Base-by-base conservation (phyloP, 164 flowering plant species). In the Tinospora cordifolia region DNA sequence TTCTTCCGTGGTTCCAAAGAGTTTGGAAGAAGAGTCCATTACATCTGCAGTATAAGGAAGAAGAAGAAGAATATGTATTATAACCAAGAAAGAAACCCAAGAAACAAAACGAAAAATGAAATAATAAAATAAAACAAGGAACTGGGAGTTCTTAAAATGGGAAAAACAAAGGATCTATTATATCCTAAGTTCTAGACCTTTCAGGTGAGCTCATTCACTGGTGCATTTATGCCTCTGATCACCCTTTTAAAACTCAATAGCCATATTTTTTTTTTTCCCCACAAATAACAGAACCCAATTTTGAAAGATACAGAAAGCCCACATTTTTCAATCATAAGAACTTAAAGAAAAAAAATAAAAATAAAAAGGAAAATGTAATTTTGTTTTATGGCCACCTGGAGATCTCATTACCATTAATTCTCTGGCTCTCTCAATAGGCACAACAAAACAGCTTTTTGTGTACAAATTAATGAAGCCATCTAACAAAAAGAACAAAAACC, bases 1-100 rank as follows among this genome's bases (percentile, higher is more conserved):
- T 71, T 83, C 85, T 75, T 84, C 86, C 66, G 69, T 22, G 39
- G 57, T 76, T 63, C 82, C 83, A 54, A 59, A 17, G 75, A 77
- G 69, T 60, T 80, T 69, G 75, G 84, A 76, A 68, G 86, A 79
- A 69, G 85, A 49, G 75, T 84, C 87, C 90, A 84, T 84, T 58
- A 58, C 62, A 24, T 41, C 72, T 36, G 44, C 24, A 41, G 47
- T 14, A 46, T 62, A 41, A 62, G 49, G 73, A 71, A 65, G 39
- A 67, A 39, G 65, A 47, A 34, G 38, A 44, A n/a, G 22, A 25
- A 44, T 17, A 57, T 40, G n/a, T n/a, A n/a, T n/a, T n/a, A 59
- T 6, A 40, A 40, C 15, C 0, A 22, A 63, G 46, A 46, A 30
- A 47, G 70, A 30, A 38, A 62, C 67, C 62, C 59, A 60, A 34